Conservation (phyloP, 176 grass and related monocot species). For the Chloris gayana region DNA sequence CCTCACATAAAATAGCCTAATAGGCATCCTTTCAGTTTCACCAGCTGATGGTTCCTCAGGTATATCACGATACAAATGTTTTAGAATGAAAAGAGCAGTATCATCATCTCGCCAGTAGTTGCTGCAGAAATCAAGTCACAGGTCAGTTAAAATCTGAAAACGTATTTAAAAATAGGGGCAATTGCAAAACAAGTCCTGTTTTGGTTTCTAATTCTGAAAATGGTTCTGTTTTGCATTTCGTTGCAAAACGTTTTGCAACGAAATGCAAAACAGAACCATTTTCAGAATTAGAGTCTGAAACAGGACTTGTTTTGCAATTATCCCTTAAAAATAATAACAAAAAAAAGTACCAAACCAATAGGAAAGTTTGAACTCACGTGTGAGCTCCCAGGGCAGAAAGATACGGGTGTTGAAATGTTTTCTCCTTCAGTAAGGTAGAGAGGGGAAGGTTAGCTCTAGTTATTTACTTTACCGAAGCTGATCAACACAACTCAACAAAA, state of each 20-base stretch:
- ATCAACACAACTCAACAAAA: not conserved
- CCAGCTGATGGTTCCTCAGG: conserved; percentile 71
- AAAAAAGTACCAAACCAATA: conserved; percentile 10
- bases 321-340: not conserved
- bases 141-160: conserved; percentile 24
- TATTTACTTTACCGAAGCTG: not conserved
- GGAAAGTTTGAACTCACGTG: conserved; percentile 66
- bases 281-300: no score
- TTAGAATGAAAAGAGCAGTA: conserved; percentile 94
- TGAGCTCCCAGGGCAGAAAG: conserved; percentile 86
- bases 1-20: conserved; percentile 79
- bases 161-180: conserved; percentile 1
- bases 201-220: no score
- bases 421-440: conserved; percentile 52
- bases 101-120: conserved; percentile 99
- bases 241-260: no score
- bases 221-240: no score
- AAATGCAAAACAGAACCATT: no score
- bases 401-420: conserved; percentile 96
- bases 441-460: not conserved
- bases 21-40: conserved; percentile 42
- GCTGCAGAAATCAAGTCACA: conserved; percentile 43
- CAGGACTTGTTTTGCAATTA: no score
- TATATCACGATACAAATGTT: conserved; percentile 90
- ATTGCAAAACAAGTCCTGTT: no score